phyloP scores from a whole-genome alignment of 768 basidiomycete genomes.

The Amanita thiersii region DNA sequence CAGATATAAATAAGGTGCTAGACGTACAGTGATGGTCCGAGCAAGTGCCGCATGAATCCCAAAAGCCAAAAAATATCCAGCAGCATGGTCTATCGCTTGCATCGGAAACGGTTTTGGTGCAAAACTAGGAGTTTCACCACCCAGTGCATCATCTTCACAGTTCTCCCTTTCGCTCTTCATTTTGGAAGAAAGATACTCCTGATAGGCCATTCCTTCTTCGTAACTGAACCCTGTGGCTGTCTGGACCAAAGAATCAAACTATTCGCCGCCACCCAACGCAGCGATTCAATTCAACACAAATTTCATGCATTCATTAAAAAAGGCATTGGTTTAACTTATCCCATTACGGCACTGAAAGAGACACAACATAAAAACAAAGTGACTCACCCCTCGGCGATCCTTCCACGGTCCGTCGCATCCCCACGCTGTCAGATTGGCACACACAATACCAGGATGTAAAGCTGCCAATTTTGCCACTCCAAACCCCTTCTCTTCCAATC shows the following conservation, averaged over 20 bases:
- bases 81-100: constrained; percentile 54
- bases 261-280: too few species aligned
- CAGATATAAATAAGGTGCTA: constrained; percentile 1
- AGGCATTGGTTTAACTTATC: too few species aligned
- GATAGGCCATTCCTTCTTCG: constrained; percentile 46
- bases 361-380: constrained; percentile 1
- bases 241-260: constrained; percentile 64
- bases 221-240: constrained; percentile 52
- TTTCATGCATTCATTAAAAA: too few species aligned
- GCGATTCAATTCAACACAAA: too few species aligned
- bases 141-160: too few species aligned
- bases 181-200: constrained; percentile 15
- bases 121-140: too few species aligned
- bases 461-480: constrained; percentile 29
- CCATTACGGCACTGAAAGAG: too few species aligned
- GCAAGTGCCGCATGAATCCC: constrained; percentile 50
- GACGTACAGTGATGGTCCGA: constrained; percentile 38
- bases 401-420: constrained; percentile 53
- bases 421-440: constrained; percentile 47
- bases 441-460: constrained; percentile 39
- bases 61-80: constrained; percentile 51
- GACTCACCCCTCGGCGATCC: constrained; percentile 39
- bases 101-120: constrained; percentile 34
- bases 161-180: neutral
- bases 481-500: constrained; percentile 40